Percentiles rank a stretch among this genome's conserved stretches.
Evolutionary conservation across 2,329 filamentous ascomycete species (phyloP).

Genomic region (Mariannaea sp.): DNA sequence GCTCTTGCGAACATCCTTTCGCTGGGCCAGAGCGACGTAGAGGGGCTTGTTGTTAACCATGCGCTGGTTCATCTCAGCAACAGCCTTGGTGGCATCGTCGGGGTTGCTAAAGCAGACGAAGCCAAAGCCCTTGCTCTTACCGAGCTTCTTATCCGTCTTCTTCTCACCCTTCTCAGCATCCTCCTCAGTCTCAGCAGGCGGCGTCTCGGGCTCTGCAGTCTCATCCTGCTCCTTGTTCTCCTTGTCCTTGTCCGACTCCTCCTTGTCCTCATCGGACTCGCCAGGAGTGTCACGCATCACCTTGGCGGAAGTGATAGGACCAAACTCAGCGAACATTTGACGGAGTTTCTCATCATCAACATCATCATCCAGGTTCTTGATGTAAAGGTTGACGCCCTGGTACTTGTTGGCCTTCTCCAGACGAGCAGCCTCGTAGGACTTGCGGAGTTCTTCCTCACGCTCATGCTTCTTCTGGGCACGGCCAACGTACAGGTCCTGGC

Average conservation of each 20-base stretch:
- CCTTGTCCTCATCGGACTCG: slow-evolving; percentile 59
- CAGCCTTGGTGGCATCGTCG: slow-evolving; percentile 98
- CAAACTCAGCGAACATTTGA: slow-evolving; percentile 87
- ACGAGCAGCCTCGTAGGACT: slow-evolving; percentile 96
- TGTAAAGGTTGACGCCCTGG: slow-evolving; percentile 98
- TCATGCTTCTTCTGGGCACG: slow-evolving; percentile 99
- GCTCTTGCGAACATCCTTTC: slow-evolving; percentile 99
- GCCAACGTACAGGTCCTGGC: slow-evolving; percentile 95
- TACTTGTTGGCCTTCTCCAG: slow-evolving; percentile 99
- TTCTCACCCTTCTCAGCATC: slow-evolving; percentile 62
- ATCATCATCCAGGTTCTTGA: slow-evolving; percentile 98
- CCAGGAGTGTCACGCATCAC: slow-evolving; percentile 87
- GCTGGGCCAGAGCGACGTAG: slow-evolving; percentile 96
- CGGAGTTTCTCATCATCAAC: slow-evolving; percentile 98
- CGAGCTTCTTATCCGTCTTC: slow-evolving; percentile 69
- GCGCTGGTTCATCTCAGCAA: slow-evolving; percentile 99
- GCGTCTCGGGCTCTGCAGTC: slow-evolving; percentile 52
- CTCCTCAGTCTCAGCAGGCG: slow-evolving; percentile 51
- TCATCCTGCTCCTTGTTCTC: slow-evolving; percentile 58
- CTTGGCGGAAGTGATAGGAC: slow-evolving; percentile 97
- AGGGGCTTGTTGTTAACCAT: slow-evolving; percentile 97
- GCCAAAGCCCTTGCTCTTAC: slow-evolving; percentile 99
- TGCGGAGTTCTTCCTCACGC: slow-evolving; percentile 98
- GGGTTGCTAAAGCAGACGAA: slow-evolving; percentile 99
- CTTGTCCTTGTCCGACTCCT: slow-evolving; percentile 57